Evolutionary conservation across 257 asterid genomes (phyloP), one percentile per base, ranked within the genome.

Genomic region (Ilex aquifolium): DNA sequence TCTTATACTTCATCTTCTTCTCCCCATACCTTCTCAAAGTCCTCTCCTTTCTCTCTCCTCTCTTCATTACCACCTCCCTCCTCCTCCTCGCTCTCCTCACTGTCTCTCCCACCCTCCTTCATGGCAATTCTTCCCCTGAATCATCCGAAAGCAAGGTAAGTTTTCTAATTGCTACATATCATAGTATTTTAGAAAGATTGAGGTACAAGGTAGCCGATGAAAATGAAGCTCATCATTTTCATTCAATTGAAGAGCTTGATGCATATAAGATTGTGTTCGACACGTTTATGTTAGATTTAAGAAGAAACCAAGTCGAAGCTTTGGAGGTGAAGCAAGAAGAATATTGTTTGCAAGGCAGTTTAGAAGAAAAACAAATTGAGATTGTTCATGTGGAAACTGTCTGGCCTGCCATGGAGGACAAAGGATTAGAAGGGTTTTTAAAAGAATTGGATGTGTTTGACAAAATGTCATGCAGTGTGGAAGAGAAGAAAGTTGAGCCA

Each of bases 21-120:
- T 75, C 77, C 0, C 95, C 87, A 5, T 84, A 71, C 77, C 65
- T 88, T 21, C 66, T 86, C 44, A 81, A 71, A 55, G 61, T 85
- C 71, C 3, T 85, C n/a, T 76, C 84, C 4, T 92, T 80, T 54
- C 85, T 89, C 66, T 89, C 81, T 52, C 95, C 96, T 60, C 95
- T 91, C 46, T 71, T 88, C 78, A 1, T 83, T 72, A 78, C 98
- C 69, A 81, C 84, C 2, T 68, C 75, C 31, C 84, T 88, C 74
- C 74, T 89, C 56, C 70, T 68, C 76, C 61, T 82, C 32, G 68
- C 91, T 48, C 50, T 78, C 39, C 61, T 82, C 73, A 70, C 77
- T 9, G 13, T 59, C 67, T 57, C 74, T 32, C 78, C 78, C 8
- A 54, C 15, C 8, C 29, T 69, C 64, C 32, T 73, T 14, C 56